Conservation (phyloP, 2,329 filamentous ascomycete species). For the Paracoccidioides lutzii region DNA sequence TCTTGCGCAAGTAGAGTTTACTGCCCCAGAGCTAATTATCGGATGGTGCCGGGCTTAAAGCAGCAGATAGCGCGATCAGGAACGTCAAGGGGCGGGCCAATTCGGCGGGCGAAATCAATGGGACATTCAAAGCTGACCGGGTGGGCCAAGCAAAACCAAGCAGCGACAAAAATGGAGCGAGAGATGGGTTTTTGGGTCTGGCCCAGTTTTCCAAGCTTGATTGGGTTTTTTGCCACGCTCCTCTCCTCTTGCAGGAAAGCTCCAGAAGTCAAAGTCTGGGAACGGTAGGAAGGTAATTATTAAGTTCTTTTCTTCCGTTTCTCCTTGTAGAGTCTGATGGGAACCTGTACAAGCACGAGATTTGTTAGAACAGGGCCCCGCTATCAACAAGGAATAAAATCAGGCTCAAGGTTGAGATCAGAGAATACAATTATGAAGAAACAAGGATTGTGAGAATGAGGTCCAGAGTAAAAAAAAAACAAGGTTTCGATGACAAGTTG, state of each 20-base stretch:
- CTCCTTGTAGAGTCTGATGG: neutral
- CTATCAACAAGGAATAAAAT: neutral
- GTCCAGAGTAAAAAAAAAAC: neutral
- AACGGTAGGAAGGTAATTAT: neutral
- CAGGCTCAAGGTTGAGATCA: neutral
- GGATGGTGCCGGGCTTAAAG: neutral
- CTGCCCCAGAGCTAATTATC: neutral
- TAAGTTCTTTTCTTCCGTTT: neutral
- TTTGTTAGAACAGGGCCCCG: neutral
- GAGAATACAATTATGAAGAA: neutral
- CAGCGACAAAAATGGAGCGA: neutral
- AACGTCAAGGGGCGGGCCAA: neutral
- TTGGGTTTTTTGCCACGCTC: neutral
- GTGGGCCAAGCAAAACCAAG: neutral
- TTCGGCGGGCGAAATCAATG: constrained; percentile 1
- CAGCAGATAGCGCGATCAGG: constrained; percentile 3
- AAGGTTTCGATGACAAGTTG: neutral
- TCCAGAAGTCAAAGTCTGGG: neutral
- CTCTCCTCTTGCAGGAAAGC: neutral
- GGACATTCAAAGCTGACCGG: no score
- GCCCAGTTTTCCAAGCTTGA: neutral
- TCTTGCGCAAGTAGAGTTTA: constrained; percentile 2
- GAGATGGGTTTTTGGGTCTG: neutral
- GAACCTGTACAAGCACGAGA: neutral
- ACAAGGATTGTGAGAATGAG: neutral